phyloP scores from a whole-genome alignment of 495 filamentous ascomycete species.

The Penicilliopsis zonata region DNA sequence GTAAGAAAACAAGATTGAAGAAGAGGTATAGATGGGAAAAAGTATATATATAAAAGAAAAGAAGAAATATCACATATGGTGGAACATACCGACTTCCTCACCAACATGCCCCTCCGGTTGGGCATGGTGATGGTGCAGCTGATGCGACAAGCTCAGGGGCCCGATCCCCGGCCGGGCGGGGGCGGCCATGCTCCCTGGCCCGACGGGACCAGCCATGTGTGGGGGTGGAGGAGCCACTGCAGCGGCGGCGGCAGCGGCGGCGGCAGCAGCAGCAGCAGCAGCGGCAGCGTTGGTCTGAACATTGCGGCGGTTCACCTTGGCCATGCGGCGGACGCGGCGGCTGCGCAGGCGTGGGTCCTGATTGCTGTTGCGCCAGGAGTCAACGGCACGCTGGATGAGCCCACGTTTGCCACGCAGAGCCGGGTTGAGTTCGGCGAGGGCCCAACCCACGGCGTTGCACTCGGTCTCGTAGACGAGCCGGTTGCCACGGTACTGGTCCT shows the following conservation, averaged over 20 bases:
- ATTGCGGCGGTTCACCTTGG: constrained; percentile 79
- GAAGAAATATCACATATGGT: constrained; percentile 47
- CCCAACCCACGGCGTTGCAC: constrained; percentile 98
- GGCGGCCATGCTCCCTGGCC: constrained; percentile 7
- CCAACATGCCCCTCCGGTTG: constrained; percentile 62
- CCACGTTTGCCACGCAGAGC: constrained; percentile 85
- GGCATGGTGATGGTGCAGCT: constrained; percentile 69
- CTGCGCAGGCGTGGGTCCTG: constrained; percentile 86
- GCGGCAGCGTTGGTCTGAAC: constrained; percentile 4
- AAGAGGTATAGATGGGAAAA: constrained; percentile 3
- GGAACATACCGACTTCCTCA: constrained; percentile 95
- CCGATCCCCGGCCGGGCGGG: constrained; percentile 39
- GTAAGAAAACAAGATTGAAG: constrained; percentile 10
- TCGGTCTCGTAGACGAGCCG: constrained; percentile 93
- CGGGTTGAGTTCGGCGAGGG: constrained; percentile 83
- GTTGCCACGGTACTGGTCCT: constrained; percentile 93
- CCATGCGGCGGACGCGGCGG: constrained; percentile 82
- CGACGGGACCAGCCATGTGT: constrained; percentile 33
- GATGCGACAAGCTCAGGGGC: constrained; percentile 49
- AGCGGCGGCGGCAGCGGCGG: constrained; percentile 38
- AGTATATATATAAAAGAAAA: constrained; percentile 10
- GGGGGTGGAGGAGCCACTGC: constrained; percentile 39
- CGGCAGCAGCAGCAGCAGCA: constrained; percentile 1
- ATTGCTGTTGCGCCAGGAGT: constrained; percentile 98
- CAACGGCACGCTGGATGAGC: constrained; percentile 90